A percentile compares a stretch with the other conserved stretches of the same genome.
Conservation (phyloP, 2,329 filamentous ascomycete genomes). For the Microascus cirrosus region DNA sequence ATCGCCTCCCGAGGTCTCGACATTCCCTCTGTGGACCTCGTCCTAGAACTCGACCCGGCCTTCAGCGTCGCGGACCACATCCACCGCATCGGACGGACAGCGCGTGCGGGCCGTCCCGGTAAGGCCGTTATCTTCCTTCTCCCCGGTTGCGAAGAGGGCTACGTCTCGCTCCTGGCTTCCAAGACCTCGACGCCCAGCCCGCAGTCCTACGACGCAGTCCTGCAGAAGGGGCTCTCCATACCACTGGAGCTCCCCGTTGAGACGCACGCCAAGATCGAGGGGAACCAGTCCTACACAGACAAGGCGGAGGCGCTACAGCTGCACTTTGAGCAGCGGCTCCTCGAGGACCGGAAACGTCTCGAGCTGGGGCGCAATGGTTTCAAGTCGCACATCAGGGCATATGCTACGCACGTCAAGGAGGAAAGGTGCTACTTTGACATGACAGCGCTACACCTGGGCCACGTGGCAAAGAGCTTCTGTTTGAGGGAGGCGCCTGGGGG, state of each 20-base stretch:
- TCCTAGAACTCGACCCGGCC: conserved; percentile 92
- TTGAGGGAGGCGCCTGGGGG: conserved; percentile 79
- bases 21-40: conserved; percentile 86
- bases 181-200: conserved; percentile 32
- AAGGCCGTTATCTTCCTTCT: conserved; percentile 82
- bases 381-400: conserved; percentile 86
- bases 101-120: conserved; percentile 80
- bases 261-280: conserved; percentile 40
- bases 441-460: conserved; percentile 79
- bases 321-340: conserved; percentile 47
- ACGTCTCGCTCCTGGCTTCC: conserved; percentile 58
- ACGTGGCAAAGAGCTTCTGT: conserved; percentile 88
- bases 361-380: conserved; percentile 78
- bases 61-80: conserved; percentile 90
- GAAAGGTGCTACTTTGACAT: conserved; percentile 88
- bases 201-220: conserved; percentile 40
- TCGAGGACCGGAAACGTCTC: conserved; percentile 54
- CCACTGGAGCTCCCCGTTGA: conserved; percentile 59
- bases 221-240: conserved; percentile 54
- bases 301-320: conserved; percentile 47
- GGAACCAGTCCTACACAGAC: conserved; percentile 31
- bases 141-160: conserved; percentile 85
- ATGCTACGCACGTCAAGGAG: conserved; percentile 81
- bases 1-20: conserved; percentile 93
- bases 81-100: conserved; percentile 88